Conservation (phyloP, 495 filamentous ascomycete species). For the Aspergillus funiculosus region DNA sequence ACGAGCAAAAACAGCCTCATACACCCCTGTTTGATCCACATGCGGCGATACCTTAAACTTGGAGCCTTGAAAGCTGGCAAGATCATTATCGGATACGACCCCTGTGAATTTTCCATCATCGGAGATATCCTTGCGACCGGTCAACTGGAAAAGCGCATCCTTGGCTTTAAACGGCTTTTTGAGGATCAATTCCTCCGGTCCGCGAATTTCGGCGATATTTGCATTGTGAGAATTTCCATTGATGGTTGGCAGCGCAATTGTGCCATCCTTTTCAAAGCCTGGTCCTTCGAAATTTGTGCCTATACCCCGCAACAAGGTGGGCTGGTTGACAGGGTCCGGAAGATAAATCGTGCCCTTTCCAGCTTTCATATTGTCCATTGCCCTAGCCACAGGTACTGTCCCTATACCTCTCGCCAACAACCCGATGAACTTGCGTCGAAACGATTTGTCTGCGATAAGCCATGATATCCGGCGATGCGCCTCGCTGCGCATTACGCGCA, state of each 20-base stretch:
- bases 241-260: constrained; percentile 77
- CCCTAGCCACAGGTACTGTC: constrained; percentile 80
- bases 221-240: constrained; percentile 72
- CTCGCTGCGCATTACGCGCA: constrained; percentile 80
- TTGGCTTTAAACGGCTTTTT: constrained; percentile 79
- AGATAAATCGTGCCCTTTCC: constrained; percentile 79
- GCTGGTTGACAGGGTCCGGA: constrained; percentile 79
- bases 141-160: constrained; percentile 68
- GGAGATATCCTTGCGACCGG: constrained; percentile 62
- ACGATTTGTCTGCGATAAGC: constrained; percentile 91
- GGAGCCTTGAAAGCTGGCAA: constrained; percentile 59
- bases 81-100: constrained; percentile 34
- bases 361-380: constrained; percentile 80
- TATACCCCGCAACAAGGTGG: constrained; percentile 74
- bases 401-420: constrained; percentile 71
- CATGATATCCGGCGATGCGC: constrained; percentile 83
- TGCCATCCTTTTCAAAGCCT: constrained; percentile 69
- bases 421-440: constrained; percentile 81
- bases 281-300: constrained; percentile 79
- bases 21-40: constrained; percentile 89
- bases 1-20: constrained; percentile 82
- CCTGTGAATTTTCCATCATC: constrained; percentile 51
- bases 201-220: constrained; percentile 72
- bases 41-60: constrained; percentile 87
- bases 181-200: constrained; percentile 73